Percentiles rank a stretch among this genome's conserved stretches.
phyloP scores from a whole-genome alignment of 495 filamentous ascomycete genomes.

The Parmelia sp. region DNA sequence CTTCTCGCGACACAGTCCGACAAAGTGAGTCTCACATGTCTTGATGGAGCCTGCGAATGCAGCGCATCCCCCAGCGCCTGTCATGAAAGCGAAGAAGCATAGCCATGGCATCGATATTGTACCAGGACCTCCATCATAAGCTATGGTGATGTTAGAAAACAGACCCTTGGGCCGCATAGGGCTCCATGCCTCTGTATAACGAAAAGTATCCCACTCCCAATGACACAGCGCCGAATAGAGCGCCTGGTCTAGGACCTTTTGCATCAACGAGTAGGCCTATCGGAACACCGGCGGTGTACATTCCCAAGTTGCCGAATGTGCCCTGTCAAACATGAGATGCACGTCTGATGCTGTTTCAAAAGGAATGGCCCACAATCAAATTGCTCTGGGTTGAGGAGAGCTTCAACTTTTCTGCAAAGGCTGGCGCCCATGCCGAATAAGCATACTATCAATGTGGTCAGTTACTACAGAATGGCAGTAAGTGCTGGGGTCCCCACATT shows the following conservation, averaged over 20 bases:
- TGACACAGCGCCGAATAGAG: constrained; percentile 63
- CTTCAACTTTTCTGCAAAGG: constrained; percentile 79
- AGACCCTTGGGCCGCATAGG: neutral
- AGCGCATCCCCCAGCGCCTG: constrained; percentile 79
- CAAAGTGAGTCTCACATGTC: constrained; percentile 42
- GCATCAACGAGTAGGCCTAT: constrained; percentile 81
- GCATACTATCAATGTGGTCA: constrained; percentile 62
- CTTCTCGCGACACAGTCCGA: neutral
- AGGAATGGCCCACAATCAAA: constrained; percentile 58
- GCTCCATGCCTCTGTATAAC: constrained; percentile 53
- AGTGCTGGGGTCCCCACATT: constrained; percentile 46
- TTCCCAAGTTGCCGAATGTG: constrained; percentile 85
- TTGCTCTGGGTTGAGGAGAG: constrained; percentile 87
- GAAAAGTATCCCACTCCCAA: constrained; percentile 77
- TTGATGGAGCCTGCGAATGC: constrained; percentile 86
- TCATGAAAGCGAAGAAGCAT: constrained; percentile 76
- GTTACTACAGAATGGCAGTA: neutral
- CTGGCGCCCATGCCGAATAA: constrained; percentile 95
- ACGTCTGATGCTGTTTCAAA: constrained; percentile 6
- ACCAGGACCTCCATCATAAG: constrained; percentile 43
- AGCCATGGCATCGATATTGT: constrained; percentile 63
- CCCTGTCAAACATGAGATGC: constrained; percentile 47
- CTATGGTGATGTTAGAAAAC: constrained; percentile 27
- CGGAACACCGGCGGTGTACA: constrained; percentile 88
- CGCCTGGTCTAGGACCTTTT: constrained; percentile 70